Evolutionary conservation across 306 rosid genomes (phyloP).

Genomic region (Quercus bicolor): DNA sequence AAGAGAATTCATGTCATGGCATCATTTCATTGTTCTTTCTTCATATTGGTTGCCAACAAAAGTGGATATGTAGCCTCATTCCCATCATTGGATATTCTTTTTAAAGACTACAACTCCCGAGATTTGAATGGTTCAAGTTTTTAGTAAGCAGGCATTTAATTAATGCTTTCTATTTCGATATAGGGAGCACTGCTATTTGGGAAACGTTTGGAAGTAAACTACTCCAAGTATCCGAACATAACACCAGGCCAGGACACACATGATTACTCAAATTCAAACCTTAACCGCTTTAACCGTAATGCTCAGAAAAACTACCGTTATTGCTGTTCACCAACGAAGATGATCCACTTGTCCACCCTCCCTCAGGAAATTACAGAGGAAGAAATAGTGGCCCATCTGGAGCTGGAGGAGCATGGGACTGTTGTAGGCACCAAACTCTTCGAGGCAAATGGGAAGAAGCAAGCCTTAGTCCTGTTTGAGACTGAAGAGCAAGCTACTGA

Average conservation of each 20-base stretch:
- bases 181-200: constrained; percentile 90
- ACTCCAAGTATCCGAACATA: constrained; percentile 81
- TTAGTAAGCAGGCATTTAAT: not conserved
- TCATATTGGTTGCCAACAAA: not conserved
- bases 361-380: constrained; percentile 86
- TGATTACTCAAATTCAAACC: constrained; percentile 82
- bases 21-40: not conserved
- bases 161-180: not conserved
- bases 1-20: not conserved
- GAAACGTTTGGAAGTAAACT: constrained; percentile 91
- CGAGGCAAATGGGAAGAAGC: constrained; percentile 96
- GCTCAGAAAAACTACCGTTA: constrained; percentile 98
- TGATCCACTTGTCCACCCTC: constrained; percentile 85
- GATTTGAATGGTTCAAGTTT: not conserved
- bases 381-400: constrained; percentile 67
- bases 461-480: constrained; percentile 81
- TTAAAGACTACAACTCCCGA: not conserved
- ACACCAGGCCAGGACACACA: constrained; percentile 92
- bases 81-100: not conserved
- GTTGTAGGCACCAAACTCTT: constrained; percentile 75
- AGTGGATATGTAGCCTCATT: not conserved
- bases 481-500: constrained; percentile 95
- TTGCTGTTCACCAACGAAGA: constrained; percentile 96
- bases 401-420: constrained; percentile 73
- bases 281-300: constrained; percentile 97